Base-by-base conservation (phyloP, 768 basidiomycete species). In the Russula vinacea region DNA sequence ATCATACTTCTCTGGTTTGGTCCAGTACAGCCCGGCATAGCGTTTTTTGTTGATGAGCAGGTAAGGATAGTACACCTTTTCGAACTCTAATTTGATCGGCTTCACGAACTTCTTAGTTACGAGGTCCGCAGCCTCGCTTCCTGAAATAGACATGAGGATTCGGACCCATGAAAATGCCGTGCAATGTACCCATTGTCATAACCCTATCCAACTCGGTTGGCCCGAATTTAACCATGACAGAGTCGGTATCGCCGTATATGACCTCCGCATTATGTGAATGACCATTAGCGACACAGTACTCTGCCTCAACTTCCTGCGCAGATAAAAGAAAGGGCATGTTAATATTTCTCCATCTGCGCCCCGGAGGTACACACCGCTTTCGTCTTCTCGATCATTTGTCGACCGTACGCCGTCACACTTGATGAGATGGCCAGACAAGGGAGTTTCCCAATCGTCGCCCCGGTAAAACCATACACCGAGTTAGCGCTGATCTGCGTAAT, bases 61-160 rank as follows among this genome's bases (percentile, higher is more conserved):
- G 75, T 98, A 99, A 5, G 97, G 97, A 74, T 90, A 98, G 76
- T 99, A 99, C 6, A 98, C 95, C 74, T 99, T 98, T 74, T 99
- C 97, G 76, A 99, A 99, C 75, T 99, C 96, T 32, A 99, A 85
- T 74, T 98, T 98, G 79, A 98, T 98, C 0, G 96, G 97, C 71
- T 89, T 88, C 70, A 94, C 78, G 74, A 99, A 99, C 74, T 94
- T 92, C 47, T 81, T 73, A 0, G 97, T 94, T 19, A 99, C 96
- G 17, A 92, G 81, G 17, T 91, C 86, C 0, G 97, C 97, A 2
- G 97, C 97, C 77, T 98, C 91, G 45, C 86, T 85, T 44, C 95
- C 94, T 96, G 68, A 55, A 32, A 24, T 37, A 60, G 67, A 35
- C 40, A 64, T 32, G n/a, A 33, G 14, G 39, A 62, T 58, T 44